Evolutionary conservation across 352 stramenopile genomes (phyloP).

Genomic region (Thalassiosira sp.): DNA sequence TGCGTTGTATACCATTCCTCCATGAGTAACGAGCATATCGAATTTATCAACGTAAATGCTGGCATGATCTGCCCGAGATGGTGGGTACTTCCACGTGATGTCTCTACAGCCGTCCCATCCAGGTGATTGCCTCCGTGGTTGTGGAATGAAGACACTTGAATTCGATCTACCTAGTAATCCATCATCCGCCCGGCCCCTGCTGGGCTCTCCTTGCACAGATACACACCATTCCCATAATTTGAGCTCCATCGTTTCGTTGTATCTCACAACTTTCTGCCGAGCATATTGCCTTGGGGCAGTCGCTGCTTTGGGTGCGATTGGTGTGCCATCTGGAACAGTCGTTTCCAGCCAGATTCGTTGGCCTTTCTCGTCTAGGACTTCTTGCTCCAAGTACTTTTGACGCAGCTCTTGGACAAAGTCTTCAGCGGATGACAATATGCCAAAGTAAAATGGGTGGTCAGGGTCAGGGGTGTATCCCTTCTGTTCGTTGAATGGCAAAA

Average conservation of each 20-base stretch:
- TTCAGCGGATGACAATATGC: conserved; percentile 53
- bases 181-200: conserved; percentile 66
- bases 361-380: conserved; percentile 47
- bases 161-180: conserved; percentile 76
- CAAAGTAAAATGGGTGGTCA: conserved; percentile 59
- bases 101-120: conserved; percentile 95
- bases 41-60: conserved; percentile 84
- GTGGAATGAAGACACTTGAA: conserved; percentile 84
- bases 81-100: conserved; percentile 51
- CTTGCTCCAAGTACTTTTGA: conserved; percentile 53
- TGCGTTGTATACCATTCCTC: conserved; percentile 83
- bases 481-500: conserved; percentile 72
- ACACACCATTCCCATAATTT: conserved; percentile 73
- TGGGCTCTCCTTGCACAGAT: conserved; percentile 89
- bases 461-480: conserved; percentile 67
- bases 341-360: conserved; percentile 50
- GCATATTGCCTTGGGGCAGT: conserved; percentile 78
- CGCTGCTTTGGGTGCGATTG: conserved; percentile 75
- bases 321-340: conserved; percentile 58
- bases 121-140: conserved; percentile 88
- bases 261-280: conserved; percentile 36
- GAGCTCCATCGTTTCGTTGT: conserved; percentile 52
- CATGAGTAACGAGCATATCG: conserved; percentile 87
- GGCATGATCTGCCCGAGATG: conserved; percentile 83
- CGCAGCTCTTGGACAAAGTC: conserved; percentile 46